Percentiles rank a stretch among this genome's conserved stretches.
Conservation (phyloP, 305 asterid species). For the Caryopteris hybrid region DNA sequence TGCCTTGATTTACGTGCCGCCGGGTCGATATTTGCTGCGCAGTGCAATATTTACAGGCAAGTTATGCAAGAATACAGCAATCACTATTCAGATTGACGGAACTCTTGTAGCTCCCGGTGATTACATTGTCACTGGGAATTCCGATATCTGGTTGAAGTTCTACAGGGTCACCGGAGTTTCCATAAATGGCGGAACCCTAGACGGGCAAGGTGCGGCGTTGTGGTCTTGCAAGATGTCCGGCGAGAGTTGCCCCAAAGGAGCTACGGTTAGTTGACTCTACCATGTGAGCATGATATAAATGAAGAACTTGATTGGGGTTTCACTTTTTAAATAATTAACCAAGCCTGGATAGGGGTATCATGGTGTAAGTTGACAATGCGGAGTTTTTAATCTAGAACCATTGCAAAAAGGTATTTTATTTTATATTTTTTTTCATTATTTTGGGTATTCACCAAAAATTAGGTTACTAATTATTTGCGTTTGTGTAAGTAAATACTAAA, state of each 20-base stretch:
- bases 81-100: constrained; percentile 32
- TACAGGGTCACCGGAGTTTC: constrained; percentile 37
- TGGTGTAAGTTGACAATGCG: no score
- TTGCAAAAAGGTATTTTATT: no score
- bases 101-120: constrained; percentile 31
- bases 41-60: constrained; percentile 21
- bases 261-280: constrained; percentile 21
- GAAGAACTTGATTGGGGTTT: no score
- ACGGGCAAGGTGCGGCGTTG: constrained; percentile 27
- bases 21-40: constrained; percentile 27
- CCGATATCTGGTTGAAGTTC: constrained; percentile 35
- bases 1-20: constrained; percentile 41
- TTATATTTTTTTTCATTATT: no score
- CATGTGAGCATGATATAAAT: no score
- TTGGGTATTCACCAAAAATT: no score
- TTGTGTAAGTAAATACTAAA: no score
- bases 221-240: constrained; percentile 43
- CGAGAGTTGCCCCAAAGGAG: constrained; percentile 33
- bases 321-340: no score
- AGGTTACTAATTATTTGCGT: no score
- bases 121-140: constrained; percentile 24
- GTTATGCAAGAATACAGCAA: constrained; percentile 32
- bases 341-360: no score
- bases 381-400: no score
- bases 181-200: constrained; percentile 43